phyloP scores from a whole-genome alignment of 2,329 filamentous ascomycete genomes.

The Colletotrichum eleusines region DNA sequence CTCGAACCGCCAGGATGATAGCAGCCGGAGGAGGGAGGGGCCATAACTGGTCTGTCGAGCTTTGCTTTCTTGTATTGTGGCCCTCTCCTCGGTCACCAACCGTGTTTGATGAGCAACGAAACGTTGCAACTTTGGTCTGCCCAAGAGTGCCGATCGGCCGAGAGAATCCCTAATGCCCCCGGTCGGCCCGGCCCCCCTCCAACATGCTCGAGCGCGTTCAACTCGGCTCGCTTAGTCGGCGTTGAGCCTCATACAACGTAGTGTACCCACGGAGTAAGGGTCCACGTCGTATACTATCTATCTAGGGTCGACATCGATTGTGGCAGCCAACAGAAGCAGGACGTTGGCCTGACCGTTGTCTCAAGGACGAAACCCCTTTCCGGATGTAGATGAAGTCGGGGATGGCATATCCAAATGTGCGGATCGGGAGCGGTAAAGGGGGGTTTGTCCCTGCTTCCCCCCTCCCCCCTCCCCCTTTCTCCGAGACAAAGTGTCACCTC shows the following conservation, averaged over 20 bases:
- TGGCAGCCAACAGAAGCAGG: not conserved
- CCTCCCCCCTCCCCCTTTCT: not conserved
- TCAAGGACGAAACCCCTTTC: conserved; percentile 9
- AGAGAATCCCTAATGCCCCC: conserved; percentile 14
- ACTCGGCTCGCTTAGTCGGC: conserved; percentile 9
- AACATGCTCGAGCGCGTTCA: conserved; percentile 16
- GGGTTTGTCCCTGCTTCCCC: conserved; percentile 11
- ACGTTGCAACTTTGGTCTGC: conserved; percentile 15
- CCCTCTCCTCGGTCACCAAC: not conserved
- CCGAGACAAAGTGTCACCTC: conserved; percentile 30
- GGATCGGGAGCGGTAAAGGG: conserved; percentile 10
- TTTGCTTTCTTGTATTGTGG: not conserved
- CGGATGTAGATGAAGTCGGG: not conserved
- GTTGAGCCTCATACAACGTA: conserved; percentile 26
- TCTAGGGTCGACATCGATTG: not conserved
- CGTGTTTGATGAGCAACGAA: conserved; percentile 24
- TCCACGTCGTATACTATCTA: not conserved
- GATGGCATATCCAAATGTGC: conserved; percentile 9
- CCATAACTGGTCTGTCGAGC: conserved; percentile 7
- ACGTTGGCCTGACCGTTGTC: conserved; percentile 1
- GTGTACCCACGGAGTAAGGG: conserved; percentile 4
- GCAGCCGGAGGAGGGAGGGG: conserved; percentile 7
- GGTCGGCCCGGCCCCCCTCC: not conserved
- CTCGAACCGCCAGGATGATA: conserved; percentile 9
- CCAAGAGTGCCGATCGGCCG: conserved; percentile 30